Conservation (phyloP, 2,329 filamentous ascomycete genomes). For the Aspergillus unguis region DNA sequence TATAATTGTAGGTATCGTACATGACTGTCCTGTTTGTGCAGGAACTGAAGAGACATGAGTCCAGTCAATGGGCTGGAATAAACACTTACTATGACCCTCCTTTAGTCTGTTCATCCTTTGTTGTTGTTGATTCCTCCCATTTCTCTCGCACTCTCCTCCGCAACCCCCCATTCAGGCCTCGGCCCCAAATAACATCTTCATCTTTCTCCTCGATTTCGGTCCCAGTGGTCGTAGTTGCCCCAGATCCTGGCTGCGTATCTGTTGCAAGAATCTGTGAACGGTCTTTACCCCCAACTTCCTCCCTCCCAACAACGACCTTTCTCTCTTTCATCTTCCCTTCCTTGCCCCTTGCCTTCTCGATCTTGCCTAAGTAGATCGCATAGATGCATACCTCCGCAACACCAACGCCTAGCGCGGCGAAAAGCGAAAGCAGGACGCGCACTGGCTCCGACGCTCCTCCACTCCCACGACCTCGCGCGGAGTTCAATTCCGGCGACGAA, state of each 20-base stretch:
- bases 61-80: slow-evolving; percentile 12
- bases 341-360: slow-evolving; percentile 36
- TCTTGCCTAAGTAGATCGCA: slow-evolving; percentile 45
- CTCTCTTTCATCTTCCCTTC: slow-evolving; percentile 39
- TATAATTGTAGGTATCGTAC: slow-evolving; percentile 4
- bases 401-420: slow-evolving; percentile 42
- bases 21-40: background rate
- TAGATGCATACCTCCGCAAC: slow-evolving; percentile 48
- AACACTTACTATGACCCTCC: slow-evolving; percentile 8
- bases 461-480: background rate
- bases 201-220: slow-evolving; percentile 9
- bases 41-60: background rate
- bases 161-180: slow-evolving; percentile 39
- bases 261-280: background rate
- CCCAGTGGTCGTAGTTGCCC: background rate
- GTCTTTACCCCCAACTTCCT: slow-evolving; percentile 15
- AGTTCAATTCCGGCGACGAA: background rate
- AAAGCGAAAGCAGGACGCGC: slow-evolving; percentile 40
- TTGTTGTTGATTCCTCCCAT: slow-evolving; percentile 31
- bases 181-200: slow-evolving; percentile 42
- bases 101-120: slow-evolving; percentile 3
- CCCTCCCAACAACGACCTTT: slow-evolving; percentile 33
- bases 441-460: slow-evolving; percentile 31
- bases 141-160: slow-evolving; percentile 40
- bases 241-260: too few relatives aligned